These are phyloP conservation scores for Hylodesmum podocarpum DNA, from an alignment of 306 rosid genomes.

Conservation along the genomic window DNA sequence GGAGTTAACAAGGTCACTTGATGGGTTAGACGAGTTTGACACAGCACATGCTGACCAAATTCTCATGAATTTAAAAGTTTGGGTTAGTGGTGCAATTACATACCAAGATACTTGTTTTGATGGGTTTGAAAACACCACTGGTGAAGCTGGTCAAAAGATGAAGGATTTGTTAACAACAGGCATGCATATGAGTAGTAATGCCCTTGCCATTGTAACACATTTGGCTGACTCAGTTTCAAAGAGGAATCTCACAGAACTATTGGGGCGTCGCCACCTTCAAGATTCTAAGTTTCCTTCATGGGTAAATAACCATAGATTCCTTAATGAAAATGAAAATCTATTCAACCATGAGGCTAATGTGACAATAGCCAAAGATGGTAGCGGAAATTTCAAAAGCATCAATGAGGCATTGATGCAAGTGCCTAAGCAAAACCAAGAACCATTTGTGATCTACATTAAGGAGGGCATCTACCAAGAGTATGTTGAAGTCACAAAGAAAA, in stretches of 20 bases:
- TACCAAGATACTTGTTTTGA: conserved; percentile 60
- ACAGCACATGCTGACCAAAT: too few species aligned
- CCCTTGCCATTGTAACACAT: neutral
- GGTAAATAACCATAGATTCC: too few species aligned
- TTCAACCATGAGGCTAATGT: too few species aligned
- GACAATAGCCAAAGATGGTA: too few species aligned
- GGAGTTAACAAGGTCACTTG: too few species aligned
- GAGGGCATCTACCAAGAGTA: conserved; percentile 62
- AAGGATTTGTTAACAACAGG: neutral
- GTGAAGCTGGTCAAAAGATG: neutral
- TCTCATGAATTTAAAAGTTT: neutral
- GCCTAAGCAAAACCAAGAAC: too few species aligned
- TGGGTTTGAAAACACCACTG: neutral
- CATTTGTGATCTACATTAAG: too few species aligned
- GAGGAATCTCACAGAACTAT: neutral
- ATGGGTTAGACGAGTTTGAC: neutral
- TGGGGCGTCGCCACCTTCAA: neutral
- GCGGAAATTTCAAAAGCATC: too few species aligned
- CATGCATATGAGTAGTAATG: too few species aligned
- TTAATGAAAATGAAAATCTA: too few species aligned
- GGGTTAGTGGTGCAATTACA: neutral
- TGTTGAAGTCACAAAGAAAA: conserved; percentile 25
- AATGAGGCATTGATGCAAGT: too few species aligned
- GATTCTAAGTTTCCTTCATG: too few species aligned
- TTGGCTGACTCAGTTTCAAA: neutral